Evolutionary conservation across 2,329 filamentous ascomycete genomes (phyloP).

Genomic region (Pseudopithomyces maydicus): DNA sequence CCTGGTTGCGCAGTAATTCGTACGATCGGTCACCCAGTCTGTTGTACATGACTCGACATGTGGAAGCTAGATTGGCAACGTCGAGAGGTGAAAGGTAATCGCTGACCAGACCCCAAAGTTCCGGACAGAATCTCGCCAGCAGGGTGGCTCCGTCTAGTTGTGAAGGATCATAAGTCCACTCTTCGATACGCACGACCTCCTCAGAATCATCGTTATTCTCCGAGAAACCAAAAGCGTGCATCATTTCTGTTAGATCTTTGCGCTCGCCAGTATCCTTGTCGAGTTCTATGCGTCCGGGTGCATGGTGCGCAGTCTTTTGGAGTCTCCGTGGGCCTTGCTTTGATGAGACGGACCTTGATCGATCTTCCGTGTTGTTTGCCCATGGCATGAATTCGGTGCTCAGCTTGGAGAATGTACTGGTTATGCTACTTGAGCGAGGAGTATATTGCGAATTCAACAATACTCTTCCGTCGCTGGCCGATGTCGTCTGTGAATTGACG

Average conservation of each 20-base stretch:
- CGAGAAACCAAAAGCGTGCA: slow-evolving; percentile 37
- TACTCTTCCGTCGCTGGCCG: not conserved
- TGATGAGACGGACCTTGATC: not conserved
- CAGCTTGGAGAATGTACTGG: not conserved
- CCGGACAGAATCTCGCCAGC: slow-evolving; percentile 25
- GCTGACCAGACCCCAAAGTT: slow-evolving; percentile 31
- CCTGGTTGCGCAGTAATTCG: slow-evolving; percentile 36
- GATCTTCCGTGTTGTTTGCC: not conserved
- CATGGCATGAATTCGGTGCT: slow-evolving; percentile 4
- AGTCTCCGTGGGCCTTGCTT: slow-evolving; percentile 6
- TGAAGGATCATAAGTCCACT: slow-evolving; percentile 27
- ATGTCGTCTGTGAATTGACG: not conserved
- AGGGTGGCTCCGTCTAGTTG: slow-evolving; percentile 30
- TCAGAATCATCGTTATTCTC: slow-evolving; percentile 28
- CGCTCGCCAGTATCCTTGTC: slow-evolving; percentile 39
- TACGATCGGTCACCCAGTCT: slow-evolving; percentile 30
- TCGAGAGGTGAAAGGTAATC: slow-evolving; percentile 34
- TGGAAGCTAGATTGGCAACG: slow-evolving; percentile 33
- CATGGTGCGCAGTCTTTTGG: not conserved
- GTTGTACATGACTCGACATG: slow-evolving; percentile 32
- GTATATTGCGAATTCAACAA: not conserved
- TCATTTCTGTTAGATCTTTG: slow-evolving; percentile 40
- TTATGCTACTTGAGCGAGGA: not conserved
- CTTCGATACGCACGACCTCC: slow-evolving; percentile 14
- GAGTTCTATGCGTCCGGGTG: slow-evolving; percentile 12